phyloP scores from a whole-genome alignment of 257 asterid species.

The Nicotiana tomentosiformis region DNA sequence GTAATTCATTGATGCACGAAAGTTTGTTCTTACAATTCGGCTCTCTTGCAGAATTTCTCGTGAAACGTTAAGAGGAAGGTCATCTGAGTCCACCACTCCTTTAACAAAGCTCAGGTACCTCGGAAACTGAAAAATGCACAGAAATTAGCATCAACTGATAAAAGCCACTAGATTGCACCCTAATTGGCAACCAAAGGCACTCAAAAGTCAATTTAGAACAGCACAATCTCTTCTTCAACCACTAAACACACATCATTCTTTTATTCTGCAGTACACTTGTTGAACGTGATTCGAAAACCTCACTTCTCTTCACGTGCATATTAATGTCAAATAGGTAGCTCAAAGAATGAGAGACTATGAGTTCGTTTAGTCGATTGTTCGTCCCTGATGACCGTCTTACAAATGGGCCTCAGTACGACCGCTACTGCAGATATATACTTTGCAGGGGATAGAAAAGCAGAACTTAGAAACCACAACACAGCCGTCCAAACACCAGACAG shows the following conservation, averaged over 20 bases:
- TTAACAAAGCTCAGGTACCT: slow-evolving; percentile 97
- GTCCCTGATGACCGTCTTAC: too few relatives aligned
- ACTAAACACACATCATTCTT: background rate
- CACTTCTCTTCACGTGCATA: background rate
- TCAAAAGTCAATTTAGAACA: background rate
- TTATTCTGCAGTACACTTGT: background rate
- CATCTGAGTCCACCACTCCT: slow-evolving; percentile 98
- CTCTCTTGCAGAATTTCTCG: slow-evolving; percentile 99
- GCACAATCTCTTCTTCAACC: background rate
- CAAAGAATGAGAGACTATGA: background rate
- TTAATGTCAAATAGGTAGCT: background rate
- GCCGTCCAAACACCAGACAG: too few relatives aligned
- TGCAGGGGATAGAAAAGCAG: too few relatives aligned
- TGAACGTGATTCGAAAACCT: background rate
- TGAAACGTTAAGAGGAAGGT: slow-evolving; percentile 96
- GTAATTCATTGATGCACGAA: background rate
- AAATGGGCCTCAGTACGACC: too few relatives aligned
- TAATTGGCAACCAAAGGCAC: background rate
- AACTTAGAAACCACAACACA: too few relatives aligned
- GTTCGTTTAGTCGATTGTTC: too few relatives aligned
- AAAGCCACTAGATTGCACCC: background rate
- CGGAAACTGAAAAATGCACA: slow-evolving; percentile 62
- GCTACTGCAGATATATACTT: too few relatives aligned
- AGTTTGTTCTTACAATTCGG: slow-evolving; percentile 65
- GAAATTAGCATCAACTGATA: slow-evolving; percentile 9